Evolutionary conservation across 257 asterid species (phyloP).

Genomic region (Cynanchum wilfordii): DNA sequence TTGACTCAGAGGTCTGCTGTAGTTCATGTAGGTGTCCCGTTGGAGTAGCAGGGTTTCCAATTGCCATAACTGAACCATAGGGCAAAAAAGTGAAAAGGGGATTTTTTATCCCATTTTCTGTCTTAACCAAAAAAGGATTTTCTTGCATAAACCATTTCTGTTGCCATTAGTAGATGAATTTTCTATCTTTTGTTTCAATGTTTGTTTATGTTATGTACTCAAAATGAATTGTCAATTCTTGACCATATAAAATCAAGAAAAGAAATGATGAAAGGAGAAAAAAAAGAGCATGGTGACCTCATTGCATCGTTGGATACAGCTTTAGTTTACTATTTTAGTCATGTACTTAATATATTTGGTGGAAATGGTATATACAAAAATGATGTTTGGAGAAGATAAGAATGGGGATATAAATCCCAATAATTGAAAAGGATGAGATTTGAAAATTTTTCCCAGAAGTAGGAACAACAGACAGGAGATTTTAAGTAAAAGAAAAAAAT

Average conservation of each 20-base stretch:
- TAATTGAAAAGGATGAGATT: neutral
- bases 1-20: slow-evolving; percentile 78
- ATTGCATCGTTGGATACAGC: neutral
- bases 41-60: slow-evolving; percentile 78
- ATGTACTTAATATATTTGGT: neutral
- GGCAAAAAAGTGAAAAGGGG: neutral
- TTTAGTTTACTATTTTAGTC: slow-evolving; percentile 2
- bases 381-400: slow-evolving; percentile 21
- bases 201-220: too few relatives aligned
- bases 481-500: too few relatives aligned
- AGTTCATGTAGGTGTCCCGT: slow-evolving; percentile 75
- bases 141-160: neutral
- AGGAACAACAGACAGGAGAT: neutral
- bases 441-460: neutral
- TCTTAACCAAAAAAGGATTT: slow-evolving; percentile 11
- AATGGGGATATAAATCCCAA: slow-evolving; percentile 13
- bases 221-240: too few relatives aligned
- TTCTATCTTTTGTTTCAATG: too few relatives aligned
- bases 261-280: neutral
- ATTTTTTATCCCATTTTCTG: slow-evolving; percentile 1
- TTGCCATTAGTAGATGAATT: neutral
- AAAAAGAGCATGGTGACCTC: neutral
- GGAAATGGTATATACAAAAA: slow-evolving; percentile 10
- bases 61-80: slow-evolving; percentile 72
- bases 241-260: too few relatives aligned